Conservation (phyloP, 352 stramenopile genomes). For the Globisporangium cylindrosporum region DNA sequence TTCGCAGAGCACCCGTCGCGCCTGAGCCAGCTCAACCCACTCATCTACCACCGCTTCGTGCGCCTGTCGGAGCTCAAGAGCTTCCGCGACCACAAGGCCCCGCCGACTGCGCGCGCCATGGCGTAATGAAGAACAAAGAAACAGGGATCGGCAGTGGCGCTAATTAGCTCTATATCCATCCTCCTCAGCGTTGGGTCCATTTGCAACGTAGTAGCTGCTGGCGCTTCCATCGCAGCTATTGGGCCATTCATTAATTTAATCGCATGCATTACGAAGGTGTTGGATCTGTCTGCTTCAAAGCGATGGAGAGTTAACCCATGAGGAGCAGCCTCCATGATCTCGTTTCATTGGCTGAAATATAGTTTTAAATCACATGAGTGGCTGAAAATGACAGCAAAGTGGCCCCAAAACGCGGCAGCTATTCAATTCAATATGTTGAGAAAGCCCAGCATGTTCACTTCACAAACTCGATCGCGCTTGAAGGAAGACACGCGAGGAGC, state of each 20-base stretch:
- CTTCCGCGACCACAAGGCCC: constrained; percentile 73
- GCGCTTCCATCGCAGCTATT: not conserved
- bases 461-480: no score
- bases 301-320: not conserved
- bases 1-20: constrained; percentile 79
- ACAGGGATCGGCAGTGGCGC: not conserved
- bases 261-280: not conserved
- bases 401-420: not conserved
- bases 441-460: no score
- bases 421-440: no score
- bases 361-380: not conserved
- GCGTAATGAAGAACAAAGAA: not conserved
- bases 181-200: not conserved
- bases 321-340: not conserved
- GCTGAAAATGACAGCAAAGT: not conserved
- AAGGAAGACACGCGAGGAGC: not conserved
- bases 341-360: not conserved
- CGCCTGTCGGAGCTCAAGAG: constrained; percentile 82
- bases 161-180: not conserved
- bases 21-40: constrained; percentile 75
- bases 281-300: no score
- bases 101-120: constrained; percentile 12
- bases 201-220: not conserved
- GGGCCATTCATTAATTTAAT: not conserved
- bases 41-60: constrained; percentile 87